Base-by-base conservation (phyloP, 1,139 yeast genomes). In the Diutina catenulata region DNA sequence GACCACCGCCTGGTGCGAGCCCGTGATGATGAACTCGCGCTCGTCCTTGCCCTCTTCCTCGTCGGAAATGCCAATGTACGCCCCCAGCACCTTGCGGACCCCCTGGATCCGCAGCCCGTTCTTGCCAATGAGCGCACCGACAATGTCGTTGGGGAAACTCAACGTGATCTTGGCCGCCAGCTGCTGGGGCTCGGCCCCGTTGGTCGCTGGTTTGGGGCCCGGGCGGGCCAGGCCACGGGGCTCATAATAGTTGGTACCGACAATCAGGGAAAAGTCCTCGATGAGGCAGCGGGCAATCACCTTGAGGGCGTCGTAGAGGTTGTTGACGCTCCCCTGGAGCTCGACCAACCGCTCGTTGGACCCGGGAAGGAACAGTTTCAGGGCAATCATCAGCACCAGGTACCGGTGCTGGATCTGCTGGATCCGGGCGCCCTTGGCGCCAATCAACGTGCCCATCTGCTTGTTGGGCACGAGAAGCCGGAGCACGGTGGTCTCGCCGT, bases 391-490 rank as follows among this genome's bases (percentile, higher is more conserved):
- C 51, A 84, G 79, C 39, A 86, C 84, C 43, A 72, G 66, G 54
- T 66, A 79, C 36, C 62, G 63, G 42, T 76, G 79, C 60, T 86
- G 95, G 45, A 87, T 74, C 41, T 78, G 71, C 61, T 84, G 88
- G 53, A 87, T 87, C 56, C 91, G 73, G 26, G 69, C 64, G 38
- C 96, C 96, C 47, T 74, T 83, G 42, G 83, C 76, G 38, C 96
- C 96, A 55, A 87, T 87, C 40, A 87, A 73, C 9, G 94, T 79
- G 33, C 96, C 95, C 77, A 87, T 80, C 58, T 86, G 95, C 43
- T 80, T 70, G 59, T 87, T 87, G 37, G 95, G 88, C 43, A 87
- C 70, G 44, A 88, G 64, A 39, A 87, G 63, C 51, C 95, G 70
- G 49, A 86, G 60, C 32, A 76, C 68, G 22, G 81, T 68, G 7